These are phyloP conservation scores for Emydomyces testavorans DNA, from an alignment of 2,329 filamentous ascomycete species.

Conservation along the genomic window DNA sequence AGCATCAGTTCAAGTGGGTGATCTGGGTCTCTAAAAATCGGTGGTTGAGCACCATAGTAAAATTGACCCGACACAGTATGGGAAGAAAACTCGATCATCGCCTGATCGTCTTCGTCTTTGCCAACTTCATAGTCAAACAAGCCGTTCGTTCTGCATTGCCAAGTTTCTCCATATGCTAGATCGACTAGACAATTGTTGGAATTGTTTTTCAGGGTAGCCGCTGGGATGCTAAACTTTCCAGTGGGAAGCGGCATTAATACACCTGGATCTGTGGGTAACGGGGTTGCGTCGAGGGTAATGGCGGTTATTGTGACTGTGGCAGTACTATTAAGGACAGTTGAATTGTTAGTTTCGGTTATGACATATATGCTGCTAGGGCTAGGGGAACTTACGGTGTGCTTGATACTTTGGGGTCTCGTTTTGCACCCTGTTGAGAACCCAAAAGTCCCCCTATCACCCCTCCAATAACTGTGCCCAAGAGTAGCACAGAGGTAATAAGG, in stretches of 20 bases:
- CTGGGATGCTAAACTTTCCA: conserved; percentile 40
- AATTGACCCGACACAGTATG: conserved; percentile 33
- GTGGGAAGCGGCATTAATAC: conserved; percentile 39
- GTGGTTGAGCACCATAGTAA: conserved; percentile 52
- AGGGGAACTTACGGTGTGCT: conserved; percentile 12
- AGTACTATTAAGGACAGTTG: conserved; percentile 9
- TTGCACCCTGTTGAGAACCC: conserved; percentile 32
- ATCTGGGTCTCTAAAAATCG: conserved; percentile 34
- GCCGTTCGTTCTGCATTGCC: conserved; percentile 39
- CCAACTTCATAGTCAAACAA: conserved; percentile 15
- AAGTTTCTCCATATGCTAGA: conserved; percentile 37
- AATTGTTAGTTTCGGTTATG: background rate
- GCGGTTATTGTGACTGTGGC: conserved; percentile 36
- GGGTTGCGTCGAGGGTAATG: conserved; percentile 39
- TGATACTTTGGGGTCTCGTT: conserved; percentile 5
- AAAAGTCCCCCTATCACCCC: conserved; percentile 45
- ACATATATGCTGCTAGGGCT: background rate
- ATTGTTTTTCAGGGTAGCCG: conserved; percentile 36
- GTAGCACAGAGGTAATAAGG: conserved; percentile 36
- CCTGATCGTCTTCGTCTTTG: conserved; percentile 19
- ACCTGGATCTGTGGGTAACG: conserved; percentile 37
- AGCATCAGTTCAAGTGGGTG: conserved; percentile 44
- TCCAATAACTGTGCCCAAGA: conserved; percentile 42
- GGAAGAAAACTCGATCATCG: conserved; percentile 31
- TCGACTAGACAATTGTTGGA: conserved; percentile 41